These are phyloP conservation scores for Saccharomyces hybrid DNA, from an alignment of 1,139 yeast genomes.

Conservation along the genomic window DNA sequence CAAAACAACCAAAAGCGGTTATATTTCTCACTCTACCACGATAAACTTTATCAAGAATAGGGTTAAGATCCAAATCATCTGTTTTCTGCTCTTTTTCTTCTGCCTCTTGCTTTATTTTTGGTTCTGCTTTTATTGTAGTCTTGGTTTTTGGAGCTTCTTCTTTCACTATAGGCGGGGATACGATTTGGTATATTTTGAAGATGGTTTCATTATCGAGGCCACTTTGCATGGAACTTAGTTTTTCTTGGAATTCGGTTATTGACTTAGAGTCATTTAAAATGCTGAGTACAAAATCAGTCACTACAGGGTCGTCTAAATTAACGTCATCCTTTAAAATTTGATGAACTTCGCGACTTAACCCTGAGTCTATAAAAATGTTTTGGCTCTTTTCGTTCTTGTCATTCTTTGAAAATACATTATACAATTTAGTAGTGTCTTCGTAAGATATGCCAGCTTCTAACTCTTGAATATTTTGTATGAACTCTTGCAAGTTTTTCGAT, in stretches of 20 bases:
- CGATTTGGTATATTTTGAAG: constrained; percentile 26
- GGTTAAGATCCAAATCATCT: constrained; percentile 28
- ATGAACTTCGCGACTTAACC: not conserved
- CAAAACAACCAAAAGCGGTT: constrained; percentile 73
- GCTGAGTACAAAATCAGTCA: constrained; percentile 51
- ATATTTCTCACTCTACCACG: constrained; percentile 54
- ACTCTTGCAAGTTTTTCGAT: constrained; percentile 9
- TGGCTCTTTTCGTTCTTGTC: not conserved
- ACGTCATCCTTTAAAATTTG: constrained; percentile 10
- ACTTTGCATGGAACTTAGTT: constrained; percentile 53
- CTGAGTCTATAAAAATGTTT: not conserved
- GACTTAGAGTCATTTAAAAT: constrained; percentile 38
- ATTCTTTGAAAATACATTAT: not conserved
- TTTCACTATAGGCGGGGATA: not conserved
- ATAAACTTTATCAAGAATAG: constrained; percentile 43
- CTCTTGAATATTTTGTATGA: constrained; percentile 9
- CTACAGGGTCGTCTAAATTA: constrained; percentile 38
- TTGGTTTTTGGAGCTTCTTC: not conserved
- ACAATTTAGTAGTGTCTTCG: not conserved
- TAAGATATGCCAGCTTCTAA: constrained; percentile 16
- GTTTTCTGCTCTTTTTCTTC: constrained; percentile 1
- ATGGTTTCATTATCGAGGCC: constrained; percentile 46
- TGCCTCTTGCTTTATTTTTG: not conserved
- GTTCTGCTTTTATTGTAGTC: not conserved
- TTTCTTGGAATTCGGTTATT: constrained; percentile 36